phyloP scores from a whole-genome alignment of 208 protist genomes.

The Kentomonas sorsogonicus region DNA sequence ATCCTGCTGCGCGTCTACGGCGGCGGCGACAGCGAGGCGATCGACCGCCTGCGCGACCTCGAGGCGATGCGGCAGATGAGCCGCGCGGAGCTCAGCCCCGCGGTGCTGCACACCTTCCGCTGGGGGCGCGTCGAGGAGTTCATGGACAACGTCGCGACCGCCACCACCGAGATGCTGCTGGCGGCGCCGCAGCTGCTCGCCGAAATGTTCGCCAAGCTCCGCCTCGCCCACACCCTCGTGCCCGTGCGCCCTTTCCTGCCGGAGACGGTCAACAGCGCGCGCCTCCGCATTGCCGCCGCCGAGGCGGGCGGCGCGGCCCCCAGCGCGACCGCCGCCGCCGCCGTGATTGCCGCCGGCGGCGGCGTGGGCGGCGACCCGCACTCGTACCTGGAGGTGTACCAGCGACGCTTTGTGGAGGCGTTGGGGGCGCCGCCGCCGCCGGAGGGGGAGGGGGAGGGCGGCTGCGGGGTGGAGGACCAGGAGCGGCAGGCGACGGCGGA shows the following conservation, averaged over 20 bases:
- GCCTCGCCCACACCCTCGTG: conserved; percentile 53
- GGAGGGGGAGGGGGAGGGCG: too few species aligned
- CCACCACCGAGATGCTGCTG: conserved; percentile 77
- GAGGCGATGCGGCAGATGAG: conserved; percentile 76
- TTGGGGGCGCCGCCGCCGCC: too few species aligned
- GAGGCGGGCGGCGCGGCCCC: conserved; percentile 11
- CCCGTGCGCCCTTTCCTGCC: conserved; percentile 50
- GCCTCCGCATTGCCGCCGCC: conserved; percentile 12
- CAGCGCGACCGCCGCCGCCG: too few species aligned
- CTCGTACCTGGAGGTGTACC: conserved; percentile 29
- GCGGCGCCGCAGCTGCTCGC: conserved; percentile 40
- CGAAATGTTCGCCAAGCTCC: conserved; percentile 50
- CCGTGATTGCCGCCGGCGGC: too few species aligned
- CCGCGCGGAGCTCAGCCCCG: conserved; percentile 52
- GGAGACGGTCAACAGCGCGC: conserved; percentile 44
- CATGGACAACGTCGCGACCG: conserved; percentile 63
- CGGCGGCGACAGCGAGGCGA: conserved; percentile 57
- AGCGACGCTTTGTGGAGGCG: conserved; percentile 19
- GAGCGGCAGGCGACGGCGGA: conserved; percentile 8
- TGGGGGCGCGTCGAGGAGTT: conserved; percentile 86
- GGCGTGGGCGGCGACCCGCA: too few species aligned
- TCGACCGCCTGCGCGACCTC: conserved; percentile 71
- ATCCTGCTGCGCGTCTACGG: conserved; percentile 79
- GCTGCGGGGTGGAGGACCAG: too few species aligned
- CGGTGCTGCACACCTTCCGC: conserved; percentile 70